Evolutionary conservation across 2,329 filamentous ascomycete genomes (phyloP).

Genomic region (Colletotrichum higginsianum): DNA sequence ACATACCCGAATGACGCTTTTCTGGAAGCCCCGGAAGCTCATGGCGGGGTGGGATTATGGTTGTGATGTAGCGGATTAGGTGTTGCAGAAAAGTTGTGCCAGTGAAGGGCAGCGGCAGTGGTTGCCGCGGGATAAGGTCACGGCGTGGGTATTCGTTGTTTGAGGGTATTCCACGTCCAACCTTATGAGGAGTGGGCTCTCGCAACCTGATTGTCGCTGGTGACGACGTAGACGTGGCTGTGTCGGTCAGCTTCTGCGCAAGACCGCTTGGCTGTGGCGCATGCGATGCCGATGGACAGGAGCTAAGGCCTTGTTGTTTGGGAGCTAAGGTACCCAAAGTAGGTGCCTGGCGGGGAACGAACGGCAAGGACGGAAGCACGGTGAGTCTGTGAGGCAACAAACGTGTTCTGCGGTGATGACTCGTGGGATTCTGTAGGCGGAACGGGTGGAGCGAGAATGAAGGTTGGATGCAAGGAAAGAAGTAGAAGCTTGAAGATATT

Average conservation of each 20-base stretch:
- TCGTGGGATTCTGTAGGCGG: not conserved
- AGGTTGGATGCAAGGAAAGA: not conserved
- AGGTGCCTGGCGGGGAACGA: constrained; percentile 26
- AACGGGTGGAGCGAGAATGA: not conserved
- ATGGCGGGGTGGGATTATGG: constrained; percentile 64
- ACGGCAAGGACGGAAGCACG: constrained; percentile 18
- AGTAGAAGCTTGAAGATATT: constrained; percentile 5
- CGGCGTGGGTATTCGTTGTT: constrained; percentile 34
- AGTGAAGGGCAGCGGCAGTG: constrained; percentile 21
- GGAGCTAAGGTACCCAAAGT: constrained; percentile 22
- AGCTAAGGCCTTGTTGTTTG: constrained; percentile 29
- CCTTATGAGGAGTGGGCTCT: constrained; percentile 43
- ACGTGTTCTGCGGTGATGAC: constrained; percentile 1
- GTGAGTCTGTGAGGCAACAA: not conserved
- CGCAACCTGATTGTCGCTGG: constrained; percentile 45
- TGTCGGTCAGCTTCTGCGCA: constrained; percentile 41
- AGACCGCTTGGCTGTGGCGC: constrained; percentile 43
- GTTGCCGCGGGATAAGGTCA: constrained; percentile 32
- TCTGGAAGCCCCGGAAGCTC: constrained; percentile 98
- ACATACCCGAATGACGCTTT: constrained; percentile 85
- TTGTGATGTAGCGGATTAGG: constrained; percentile 37
- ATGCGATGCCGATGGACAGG: constrained; percentile 30
- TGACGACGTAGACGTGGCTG: constrained; percentile 53
- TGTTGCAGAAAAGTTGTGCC: constrained; percentile 18
- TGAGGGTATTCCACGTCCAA: constrained; percentile 42